phyloP scores from a whole-genome alignment of 2,329 filamentous ascomycete genomes.

The Fusarium floridanum region DNA sequence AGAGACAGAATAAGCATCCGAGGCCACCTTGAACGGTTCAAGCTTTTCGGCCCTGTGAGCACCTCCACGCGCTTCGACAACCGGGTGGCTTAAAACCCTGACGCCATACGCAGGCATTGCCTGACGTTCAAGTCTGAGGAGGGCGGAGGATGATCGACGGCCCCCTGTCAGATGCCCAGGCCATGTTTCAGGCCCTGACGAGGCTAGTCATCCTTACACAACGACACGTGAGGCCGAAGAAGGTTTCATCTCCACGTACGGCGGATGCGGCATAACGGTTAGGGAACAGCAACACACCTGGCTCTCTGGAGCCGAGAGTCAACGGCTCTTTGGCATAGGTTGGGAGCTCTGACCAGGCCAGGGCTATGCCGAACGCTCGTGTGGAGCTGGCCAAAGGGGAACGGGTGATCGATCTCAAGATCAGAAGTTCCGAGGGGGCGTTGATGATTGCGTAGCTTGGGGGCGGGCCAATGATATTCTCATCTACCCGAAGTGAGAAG shows the following conservation, averaged over 20 bases:
- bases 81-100: conserved; percentile 38
- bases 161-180: conserved; percentile 38
- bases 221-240: conserved; percentile 45
- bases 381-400: conserved; percentile 35
- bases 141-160: conserved; percentile 36
- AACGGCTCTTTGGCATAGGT: conserved; percentile 28
- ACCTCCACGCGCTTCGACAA: conserved; percentile 34
- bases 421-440: conserved; percentile 38
- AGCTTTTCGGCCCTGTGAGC: conserved; percentile 38
- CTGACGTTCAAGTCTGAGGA: conserved; percentile 30
- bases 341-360: conserved; percentile 28
- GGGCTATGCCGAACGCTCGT: conserved; percentile 29
- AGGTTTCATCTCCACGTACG: conserved; percentile 46
- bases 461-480: conserved; percentile 45
- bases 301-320: conserved; percentile 28
- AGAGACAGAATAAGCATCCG: conserved; percentile 22
- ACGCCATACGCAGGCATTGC: conserved; percentile 33
- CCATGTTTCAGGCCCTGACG: conserved; percentile 43
- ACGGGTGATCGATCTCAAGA: conserved; percentile 35
- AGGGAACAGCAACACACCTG: conserved; percentile 31
- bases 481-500: conserved; percentile 48
- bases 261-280: conserved; percentile 43
- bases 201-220: conserved; percentile 39
- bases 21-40: conserved; percentile 36
- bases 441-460: conserved; percentile 37